A percentile compares a stretch with the other conserved stretches of the same genome.
These are phyloP conservation scores for Rubus parviflorus DNA, from an alignment of 306 rosid species.

Conservation along the genomic window DNA sequence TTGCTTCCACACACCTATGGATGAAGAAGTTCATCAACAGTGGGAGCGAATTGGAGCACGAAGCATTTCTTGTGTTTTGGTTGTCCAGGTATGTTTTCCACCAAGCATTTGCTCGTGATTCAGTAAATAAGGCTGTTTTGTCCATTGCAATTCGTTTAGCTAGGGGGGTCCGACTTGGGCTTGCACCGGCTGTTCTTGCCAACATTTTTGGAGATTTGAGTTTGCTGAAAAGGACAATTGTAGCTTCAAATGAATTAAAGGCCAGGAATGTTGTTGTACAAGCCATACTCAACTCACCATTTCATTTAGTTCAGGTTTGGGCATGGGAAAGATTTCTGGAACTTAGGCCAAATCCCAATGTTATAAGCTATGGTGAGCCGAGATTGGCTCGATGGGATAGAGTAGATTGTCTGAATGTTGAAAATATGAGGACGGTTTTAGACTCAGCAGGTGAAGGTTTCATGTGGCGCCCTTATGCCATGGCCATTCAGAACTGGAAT, in stretches of 20 bases:
- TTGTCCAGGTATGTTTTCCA: slow-evolving; percentile 44
- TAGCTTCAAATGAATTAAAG: not conserved
- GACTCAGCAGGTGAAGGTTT: slow-evolving; percentile 37
- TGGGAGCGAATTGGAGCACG: slow-evolving; percentile 54
- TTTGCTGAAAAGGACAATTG: slow-evolving; percentile 32
- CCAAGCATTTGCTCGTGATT: not conserved
- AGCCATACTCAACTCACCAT: slow-evolving; percentile 36
- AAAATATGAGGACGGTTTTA: slow-evolving; percentile 32
- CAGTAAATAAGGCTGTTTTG: slow-evolving; percentile 8
- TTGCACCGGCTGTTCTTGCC: slow-evolving; percentile 60
- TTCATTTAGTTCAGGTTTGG: slow-evolving; percentile 61
- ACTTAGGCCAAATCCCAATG: slow-evolving; percentile 36
- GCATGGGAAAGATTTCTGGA: slow-evolving; percentile 52
- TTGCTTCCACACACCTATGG: slow-evolving; percentile 16
- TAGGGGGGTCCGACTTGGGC: slow-evolving; percentile 43
- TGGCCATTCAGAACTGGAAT: slow-evolving; percentile 9
- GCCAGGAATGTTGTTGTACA: not conserved
- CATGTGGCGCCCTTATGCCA: slow-evolving; percentile 49
- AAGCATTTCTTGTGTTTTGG: slow-evolving; percentile 60
- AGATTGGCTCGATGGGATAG: slow-evolving; percentile 38
- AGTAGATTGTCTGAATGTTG: slow-evolving; percentile 19
- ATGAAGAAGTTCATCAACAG: slow-evolving; percentile 24
- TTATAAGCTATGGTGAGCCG: slow-evolving; percentile 14
- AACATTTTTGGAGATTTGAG: slow-evolving; percentile 45
- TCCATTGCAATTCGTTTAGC: slow-evolving; percentile 51